Evolutionary conservation across 2,329 filamentous ascomycete genomes (phyloP).

Genomic region (Fusarium protoensiforme): DNA sequence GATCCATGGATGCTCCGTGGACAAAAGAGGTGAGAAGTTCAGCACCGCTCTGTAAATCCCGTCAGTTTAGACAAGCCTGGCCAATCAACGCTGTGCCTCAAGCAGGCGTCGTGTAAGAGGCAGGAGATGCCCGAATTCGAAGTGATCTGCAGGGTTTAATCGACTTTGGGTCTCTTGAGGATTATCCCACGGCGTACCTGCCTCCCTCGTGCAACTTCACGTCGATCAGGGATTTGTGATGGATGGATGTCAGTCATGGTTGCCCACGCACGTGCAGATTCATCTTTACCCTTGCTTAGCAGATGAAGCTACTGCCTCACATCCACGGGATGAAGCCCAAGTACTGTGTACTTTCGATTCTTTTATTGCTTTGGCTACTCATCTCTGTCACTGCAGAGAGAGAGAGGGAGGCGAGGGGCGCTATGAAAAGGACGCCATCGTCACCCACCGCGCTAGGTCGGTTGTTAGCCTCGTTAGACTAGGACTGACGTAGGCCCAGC

Average conservation of each 20-base stretch:
- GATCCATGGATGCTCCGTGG: background rate
- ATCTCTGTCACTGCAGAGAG: constrained; percentile 1
- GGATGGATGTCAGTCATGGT: constrained; percentile 3
- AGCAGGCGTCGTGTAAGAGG: constrained; percentile 29
- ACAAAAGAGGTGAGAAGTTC: background rate
- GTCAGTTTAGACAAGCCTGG: background rate
- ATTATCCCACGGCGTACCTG: constrained; percentile 21
- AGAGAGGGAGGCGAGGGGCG: background rate
- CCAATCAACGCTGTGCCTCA: constrained; percentile 14
- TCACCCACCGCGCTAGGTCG: background rate
- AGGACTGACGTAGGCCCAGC: constrained; percentile 6
- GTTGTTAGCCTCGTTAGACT: background rate
- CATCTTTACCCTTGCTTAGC: constrained; percentile 3
- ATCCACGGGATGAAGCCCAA: background rate
- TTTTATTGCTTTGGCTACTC: background rate
- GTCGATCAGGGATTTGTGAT: constrained; percentile 22
- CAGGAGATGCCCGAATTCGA: constrained; percentile 28
- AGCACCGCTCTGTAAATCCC: background rate
- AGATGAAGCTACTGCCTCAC: background rate
- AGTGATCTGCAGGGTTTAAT: constrained; percentile 35
- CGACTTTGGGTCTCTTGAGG: constrained; percentile 18
- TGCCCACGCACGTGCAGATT: background rate
- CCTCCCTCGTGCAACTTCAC: constrained; percentile 27
- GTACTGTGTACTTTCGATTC: background rate
- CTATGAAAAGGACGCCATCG: background rate